phyloP scores from a whole-genome alignment of 192 early-diverging fungal genomes.

The Podila horticola region DNA sequence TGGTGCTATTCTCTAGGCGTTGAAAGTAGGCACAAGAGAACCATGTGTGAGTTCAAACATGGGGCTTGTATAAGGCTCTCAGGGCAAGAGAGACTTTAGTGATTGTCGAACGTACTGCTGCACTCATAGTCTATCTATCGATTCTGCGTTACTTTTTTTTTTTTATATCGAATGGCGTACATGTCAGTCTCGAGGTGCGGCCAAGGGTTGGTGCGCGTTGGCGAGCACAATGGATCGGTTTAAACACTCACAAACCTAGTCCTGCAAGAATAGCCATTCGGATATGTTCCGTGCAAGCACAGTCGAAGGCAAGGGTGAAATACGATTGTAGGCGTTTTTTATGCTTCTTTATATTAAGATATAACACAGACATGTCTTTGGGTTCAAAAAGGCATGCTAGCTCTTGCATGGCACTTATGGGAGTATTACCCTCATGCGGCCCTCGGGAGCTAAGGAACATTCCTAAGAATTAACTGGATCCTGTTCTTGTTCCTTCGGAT shows the following conservation, averaged over 20 bases:
- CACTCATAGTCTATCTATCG: neutral
- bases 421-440: neutral
- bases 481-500: too few species aligned
- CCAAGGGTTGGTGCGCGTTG: too few species aligned
- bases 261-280: slow-evolving; percentile 8
- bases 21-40: neutral
- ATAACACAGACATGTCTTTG: neutral
- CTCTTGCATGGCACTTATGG: slow-evolving; percentile 3
- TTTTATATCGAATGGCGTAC: neutral
- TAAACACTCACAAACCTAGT: neutral
- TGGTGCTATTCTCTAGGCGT: too few species aligned
- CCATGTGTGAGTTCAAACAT: slow-evolving; percentile 1
- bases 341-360: too few species aligned
- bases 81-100: slow-evolving; percentile 4
- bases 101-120: neutral
- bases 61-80: slow-evolving; percentile 2
- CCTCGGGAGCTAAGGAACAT: neutral
- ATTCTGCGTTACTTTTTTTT: neutral
- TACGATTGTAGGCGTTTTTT: too few species aligned
- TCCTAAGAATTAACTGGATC: neutral
- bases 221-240: slow-evolving; percentile 1
- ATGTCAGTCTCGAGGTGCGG: neutral
- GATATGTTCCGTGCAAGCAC: slow-evolving; percentile 12
- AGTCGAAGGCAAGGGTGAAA: slow-evolving; percentile 5
- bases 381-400: neutral